Base-by-base conservation (phyloP, 2,329 filamentous ascomycete species). In the Arthrobotrys pseudoclavata region DNA sequence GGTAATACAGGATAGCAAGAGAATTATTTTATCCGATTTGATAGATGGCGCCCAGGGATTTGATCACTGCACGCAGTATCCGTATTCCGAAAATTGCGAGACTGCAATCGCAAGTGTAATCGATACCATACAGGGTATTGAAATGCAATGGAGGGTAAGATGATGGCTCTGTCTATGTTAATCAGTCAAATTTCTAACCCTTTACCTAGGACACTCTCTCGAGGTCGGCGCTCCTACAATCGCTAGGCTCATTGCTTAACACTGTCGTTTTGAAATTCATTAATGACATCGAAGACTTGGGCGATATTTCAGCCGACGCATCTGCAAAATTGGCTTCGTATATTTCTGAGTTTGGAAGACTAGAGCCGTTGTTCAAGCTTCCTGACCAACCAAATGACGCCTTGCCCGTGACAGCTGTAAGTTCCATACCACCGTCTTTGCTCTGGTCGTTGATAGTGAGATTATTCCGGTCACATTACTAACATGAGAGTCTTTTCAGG, bases 41-140 rank as follows among this genome's bases (percentile, higher is more conserved):
- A 79, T 82, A 47, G 81, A 82, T 55, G 75, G 74, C 3, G 79
- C 81, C 7, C 80, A 82, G 40, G 81, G 81, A 0, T 81, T 82
- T 24, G 80, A 79, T 26, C 60, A 71, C 20, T 81, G 80, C 47
- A 81, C 79, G 0, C 71, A 80, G 7, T 80, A 78, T 40, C 81
- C 80, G 7, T 79, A 79, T 45, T 79, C 78, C 3, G 24, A 66
- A 22, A 79, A 78, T n/a, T 82, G 81, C 40, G 77, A 89, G 53
- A 88, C 87, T 66, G 87, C 89, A 1, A 88, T 95, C 24, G 86
- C 83, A n/a, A 82, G 84, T 3, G 83, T 89, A 7, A 82, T 86
- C 20, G 85, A 85, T 12, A 86, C 87, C 4, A 84, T 89, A 20
- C 82, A 87, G 48, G 84, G 85, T 10, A 91, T 93, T 18, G 64